Conservation (phyloP, 768 basidiomycete species). For the Clathrus columnatus region DNA sequence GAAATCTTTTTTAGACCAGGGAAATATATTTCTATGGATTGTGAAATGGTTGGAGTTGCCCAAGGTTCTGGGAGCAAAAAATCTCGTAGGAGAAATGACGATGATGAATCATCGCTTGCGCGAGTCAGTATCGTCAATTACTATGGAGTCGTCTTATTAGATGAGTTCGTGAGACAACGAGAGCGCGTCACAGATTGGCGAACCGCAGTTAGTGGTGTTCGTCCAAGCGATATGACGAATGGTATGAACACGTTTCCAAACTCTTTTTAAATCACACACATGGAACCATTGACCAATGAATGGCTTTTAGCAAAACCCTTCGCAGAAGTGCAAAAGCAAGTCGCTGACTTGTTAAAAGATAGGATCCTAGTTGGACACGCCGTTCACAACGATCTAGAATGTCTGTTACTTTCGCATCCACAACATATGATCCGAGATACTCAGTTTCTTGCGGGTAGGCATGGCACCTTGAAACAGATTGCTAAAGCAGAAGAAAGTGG, state of each 20-base stretch:
- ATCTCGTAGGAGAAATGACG: slow-evolving; percentile 21
- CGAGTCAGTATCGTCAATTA: slow-evolving; percentile 89
- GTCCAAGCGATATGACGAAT: slow-evolving; percentile 61
- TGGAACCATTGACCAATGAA: neutral
- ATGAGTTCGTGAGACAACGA: slow-evolving; percentile 78
- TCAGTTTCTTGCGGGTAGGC: slow-evolving; percentile 45
- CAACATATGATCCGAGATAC: slow-evolving; percentile 59
- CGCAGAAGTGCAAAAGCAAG: slow-evolving; percentile 66
- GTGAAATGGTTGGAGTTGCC: slow-evolving; percentile 98
- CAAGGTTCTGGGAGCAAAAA: slow-evolving; percentile 27
- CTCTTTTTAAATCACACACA: neutral
- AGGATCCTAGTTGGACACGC: slow-evolving; percentile 87
- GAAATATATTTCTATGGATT: slow-evolving; percentile 80
- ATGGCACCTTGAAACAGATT: neutral
- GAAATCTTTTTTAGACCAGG: slow-evolving; percentile 39
- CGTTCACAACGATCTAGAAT: slow-evolving; percentile 78
- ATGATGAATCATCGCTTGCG: slow-evolving; percentile 75
- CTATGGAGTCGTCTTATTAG: slow-evolving; percentile 68
- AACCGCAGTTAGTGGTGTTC: slow-evolving; percentile 82
- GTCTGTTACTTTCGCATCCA: slow-evolving; percentile 65
- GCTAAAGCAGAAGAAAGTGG: slow-evolving; percentile 18
- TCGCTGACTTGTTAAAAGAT: slow-evolving; percentile 68
- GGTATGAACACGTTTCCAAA: slow-evolving; percentile 31
- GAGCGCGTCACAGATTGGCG: slow-evolving; percentile 90
- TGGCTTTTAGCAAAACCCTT: slow-evolving; percentile 60